phyloP scores from a whole-genome alignment of 768 basidiomycete species.

The Leccinum uliginosum region DNA sequence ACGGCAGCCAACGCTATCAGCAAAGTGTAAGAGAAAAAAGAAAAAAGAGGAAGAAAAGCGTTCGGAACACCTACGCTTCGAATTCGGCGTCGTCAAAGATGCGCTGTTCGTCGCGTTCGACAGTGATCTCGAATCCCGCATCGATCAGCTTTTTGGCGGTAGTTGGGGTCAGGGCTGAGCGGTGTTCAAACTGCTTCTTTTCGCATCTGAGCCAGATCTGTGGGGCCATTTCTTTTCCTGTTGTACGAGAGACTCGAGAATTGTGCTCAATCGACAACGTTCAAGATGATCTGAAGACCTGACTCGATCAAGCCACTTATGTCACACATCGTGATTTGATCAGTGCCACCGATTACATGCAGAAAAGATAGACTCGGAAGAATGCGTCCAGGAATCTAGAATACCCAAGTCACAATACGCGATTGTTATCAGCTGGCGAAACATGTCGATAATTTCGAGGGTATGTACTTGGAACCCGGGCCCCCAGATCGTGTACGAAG shows the following conservation, averaged over 20 bases:
- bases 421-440: no score
- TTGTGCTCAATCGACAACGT: neutral
- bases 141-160: conserved; percentile 86
- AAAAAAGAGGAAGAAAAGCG: no score
- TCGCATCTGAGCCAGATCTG: conserved; percentile 95
- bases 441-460: no score
- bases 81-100: conserved; percentile 94
- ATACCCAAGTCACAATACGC: no score
- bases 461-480: no score
- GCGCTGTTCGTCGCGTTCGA: conserved; percentile 90
- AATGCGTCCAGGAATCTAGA: no score
- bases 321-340: neutral
- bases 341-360: no score
- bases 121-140: conserved; percentile 83
- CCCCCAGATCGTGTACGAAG: no score
- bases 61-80: conserved; percentile 65
- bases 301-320: neutral
- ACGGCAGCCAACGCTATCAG: conserved; percentile 71
- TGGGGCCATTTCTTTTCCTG: conserved; percentile 23
- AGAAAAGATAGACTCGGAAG: no score
- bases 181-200: conserved; percentile 91
- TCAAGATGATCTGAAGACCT: neutral
- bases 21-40: no score
- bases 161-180: conserved; percentile 89
- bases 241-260: neutral